These are phyloP conservation scores for Talaromyces verruculosus DNA, from an alignment of 2,329 filamentous ascomycete genomes.

Conservation along the genomic window DNA sequence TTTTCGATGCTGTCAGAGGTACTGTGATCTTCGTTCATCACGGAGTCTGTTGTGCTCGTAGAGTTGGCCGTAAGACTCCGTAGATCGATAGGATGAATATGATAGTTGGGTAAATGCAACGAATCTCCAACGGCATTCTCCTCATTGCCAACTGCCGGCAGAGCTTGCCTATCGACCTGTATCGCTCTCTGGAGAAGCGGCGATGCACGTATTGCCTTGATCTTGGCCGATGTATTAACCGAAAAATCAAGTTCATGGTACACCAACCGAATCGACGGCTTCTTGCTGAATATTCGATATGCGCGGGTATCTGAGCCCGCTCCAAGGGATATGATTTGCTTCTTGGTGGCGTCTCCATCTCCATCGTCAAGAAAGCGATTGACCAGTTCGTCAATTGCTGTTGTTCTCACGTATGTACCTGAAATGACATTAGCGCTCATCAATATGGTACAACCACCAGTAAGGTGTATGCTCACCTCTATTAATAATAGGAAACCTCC, in stretches of 20 bases:
- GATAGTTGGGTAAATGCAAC: constrained; percentile 50
- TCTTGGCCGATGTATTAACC: constrained; percentile 67
- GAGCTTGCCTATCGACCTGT: constrained; percentile 24
- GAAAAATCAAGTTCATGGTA: constrained; percentile 96
- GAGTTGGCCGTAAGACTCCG: constrained; percentile 51
- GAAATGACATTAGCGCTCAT: not conserved
- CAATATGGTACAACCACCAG: not conserved
- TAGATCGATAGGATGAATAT: constrained; percentile 68
- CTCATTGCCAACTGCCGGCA: constrained; percentile 17
- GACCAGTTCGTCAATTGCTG: constrained; percentile 76
- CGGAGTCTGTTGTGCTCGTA: constrained; percentile 24
- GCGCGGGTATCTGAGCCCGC: constrained; percentile 91
- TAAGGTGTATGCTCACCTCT: constrained; percentile 61
- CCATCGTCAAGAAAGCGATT: constrained; percentile 63
- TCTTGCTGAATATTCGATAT: constrained; percentile 66
- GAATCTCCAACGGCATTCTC: constrained; percentile 43
- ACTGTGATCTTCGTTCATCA: constrained; percentile 22
- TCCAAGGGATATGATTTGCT: constrained; percentile 86
- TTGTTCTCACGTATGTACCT: constrained; percentile 93
- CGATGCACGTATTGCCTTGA: constrained; percentile 44
- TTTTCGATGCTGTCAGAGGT: not conserved
- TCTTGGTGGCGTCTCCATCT: constrained; percentile 27
- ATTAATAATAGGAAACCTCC: constrained; percentile 88
- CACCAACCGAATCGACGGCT: constrained; percentile 50
- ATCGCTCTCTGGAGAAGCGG: constrained; percentile 35